Percentiles rank a stretch among this genome's conserved stretches.
Conservation (phyloP, 192 early-diverging fungal species). For the Linnemannia hyalina region DNA sequence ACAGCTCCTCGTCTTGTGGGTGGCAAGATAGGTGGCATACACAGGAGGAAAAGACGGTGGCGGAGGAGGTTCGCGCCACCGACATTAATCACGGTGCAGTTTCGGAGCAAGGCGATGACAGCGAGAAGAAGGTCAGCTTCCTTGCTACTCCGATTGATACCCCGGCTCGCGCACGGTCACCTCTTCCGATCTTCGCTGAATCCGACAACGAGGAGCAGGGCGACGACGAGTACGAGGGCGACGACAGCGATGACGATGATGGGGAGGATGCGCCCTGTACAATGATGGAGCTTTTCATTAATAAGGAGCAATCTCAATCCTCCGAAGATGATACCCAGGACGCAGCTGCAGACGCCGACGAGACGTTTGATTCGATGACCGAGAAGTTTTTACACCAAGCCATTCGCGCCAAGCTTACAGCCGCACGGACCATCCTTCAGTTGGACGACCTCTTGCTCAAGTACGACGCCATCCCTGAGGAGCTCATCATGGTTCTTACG, state of each 20-base stretch:
- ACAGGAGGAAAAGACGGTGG: neutral
- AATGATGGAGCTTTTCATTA: constrained; percentile 53
- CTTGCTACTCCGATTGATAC: constrained; percentile 12
- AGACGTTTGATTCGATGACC: constrained; percentile 55
- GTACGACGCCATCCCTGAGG: constrained; percentile 35
- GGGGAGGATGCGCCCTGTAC: constrained; percentile 40
- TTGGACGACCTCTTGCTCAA: constrained; percentile 51
- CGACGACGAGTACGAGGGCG: constrained; percentile 13
- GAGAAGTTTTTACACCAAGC: constrained; percentile 54
- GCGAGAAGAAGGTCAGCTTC: constrained; percentile 42
- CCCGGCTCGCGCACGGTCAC: constrained; percentile 3
- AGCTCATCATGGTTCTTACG: constrained; percentile 37
- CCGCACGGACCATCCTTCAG: constrained; percentile 46
- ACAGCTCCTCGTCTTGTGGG: neutral
- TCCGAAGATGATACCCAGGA: constrained; percentile 42
- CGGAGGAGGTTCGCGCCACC: constrained; percentile 7
- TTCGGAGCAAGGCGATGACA: constrained; percentile 2
- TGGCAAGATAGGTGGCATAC: neutral
- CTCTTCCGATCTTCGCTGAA: neutral
- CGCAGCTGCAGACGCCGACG: constrained; percentile 41
- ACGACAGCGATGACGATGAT: constrained; percentile 14
- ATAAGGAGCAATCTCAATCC: constrained; percentile 37
- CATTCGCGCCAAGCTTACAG: constrained; percentile 37
- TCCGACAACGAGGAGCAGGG: constrained; percentile 1
- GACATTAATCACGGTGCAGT: neutral